Evolutionary conservation across 1,284 basidiomycete species (phyloP).

Genomic region (Coniferiporia weirii): DNA sequence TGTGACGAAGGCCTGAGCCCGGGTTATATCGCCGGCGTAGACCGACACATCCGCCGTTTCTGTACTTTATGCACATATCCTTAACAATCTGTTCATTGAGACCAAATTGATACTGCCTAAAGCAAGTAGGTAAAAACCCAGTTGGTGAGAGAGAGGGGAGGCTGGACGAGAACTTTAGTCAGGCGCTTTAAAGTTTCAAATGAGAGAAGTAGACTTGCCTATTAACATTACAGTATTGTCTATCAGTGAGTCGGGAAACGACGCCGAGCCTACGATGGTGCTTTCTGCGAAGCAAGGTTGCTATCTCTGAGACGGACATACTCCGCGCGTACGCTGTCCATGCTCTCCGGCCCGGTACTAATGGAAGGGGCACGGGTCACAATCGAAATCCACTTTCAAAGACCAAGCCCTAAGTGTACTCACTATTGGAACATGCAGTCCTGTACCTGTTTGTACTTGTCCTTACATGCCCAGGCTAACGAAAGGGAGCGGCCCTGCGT

Average conservation of each 20-base stretch:
- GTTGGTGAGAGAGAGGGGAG: neutral
- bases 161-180: neutral
- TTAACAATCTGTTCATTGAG: neutral
- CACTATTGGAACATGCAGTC: slow-evolving; percentile 80
- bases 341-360: slow-evolving; percentile 27
- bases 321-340: slow-evolving; percentile 27
- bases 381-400: neutral
- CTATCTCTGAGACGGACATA: slow-evolving; percentile 25
- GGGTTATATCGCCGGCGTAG: neutral
- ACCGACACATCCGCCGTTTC: too few relatives aligned
- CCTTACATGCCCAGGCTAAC: slow-evolving; percentile 78
- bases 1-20: slow-evolving; percentile 35
- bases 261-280: neutral
- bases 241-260: neutral
- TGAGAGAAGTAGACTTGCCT: neutral
- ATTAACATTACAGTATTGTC: neutral
- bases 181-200: neutral
- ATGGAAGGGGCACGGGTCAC: neutral
- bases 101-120: neutral
- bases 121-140: neutral
- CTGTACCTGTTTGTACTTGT: slow-evolving; percentile 66
- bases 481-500: slow-evolving; percentile 77
- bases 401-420: slow-evolving; percentile 27
- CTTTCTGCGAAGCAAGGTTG: neutral
- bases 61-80: neutral